Evolutionary conservation across 352 stramenopile genomes (phyloP).

Genomic region (Globisporangium megalacanthum): DNA sequence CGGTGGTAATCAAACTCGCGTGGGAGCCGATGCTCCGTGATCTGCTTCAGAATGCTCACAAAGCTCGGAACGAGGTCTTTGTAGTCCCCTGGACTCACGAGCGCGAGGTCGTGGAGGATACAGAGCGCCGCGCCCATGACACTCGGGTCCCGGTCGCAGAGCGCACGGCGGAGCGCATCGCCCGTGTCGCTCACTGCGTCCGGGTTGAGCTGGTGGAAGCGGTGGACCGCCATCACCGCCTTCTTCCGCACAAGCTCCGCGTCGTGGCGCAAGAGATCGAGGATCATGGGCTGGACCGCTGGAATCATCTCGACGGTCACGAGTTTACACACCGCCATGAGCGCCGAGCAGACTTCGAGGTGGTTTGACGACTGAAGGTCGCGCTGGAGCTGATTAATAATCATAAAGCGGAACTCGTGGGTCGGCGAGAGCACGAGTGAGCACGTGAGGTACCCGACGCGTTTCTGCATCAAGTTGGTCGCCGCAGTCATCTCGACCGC

Average conservation of each 20-base stretch:
- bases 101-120: conserved; percentile 91
- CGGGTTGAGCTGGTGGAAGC: conserved; percentile 98
- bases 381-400: conserved; percentile 99
- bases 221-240: conserved; percentile 97
- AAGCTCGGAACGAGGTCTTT: conserved; percentile 99
- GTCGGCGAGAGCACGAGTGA: conserved; percentile 94
- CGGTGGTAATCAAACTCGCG: conserved; percentile 99
- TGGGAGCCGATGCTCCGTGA: conserved; percentile 98
- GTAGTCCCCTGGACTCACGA: conserved; percentile 89
- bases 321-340: conserved; percentile 95
- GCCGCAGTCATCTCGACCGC: conserved; percentile 97
- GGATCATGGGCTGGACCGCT: conserved; percentile 92
- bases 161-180: conserved; percentile 91
- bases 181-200: conserved; percentile 86
- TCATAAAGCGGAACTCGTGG: conserved; percentile 99
- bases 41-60: conserved; percentile 99
- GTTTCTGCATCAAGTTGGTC: conserved; percentile 98
- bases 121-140: conserved; percentile 98
- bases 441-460: conserved; percentile 95
- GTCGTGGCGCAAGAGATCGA: conserved; percentile 94
- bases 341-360: conserved; percentile 93
- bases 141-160: conserved; percentile 98
- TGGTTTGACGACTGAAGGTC: conserved; percentile 89
- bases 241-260: conserved; percentile 99
- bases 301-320: conserved; percentile 99